Evolutionary conservation across 805 yeast genomes (phyloP).

Genomic region (Isabelozyma gotoi): DNA sequence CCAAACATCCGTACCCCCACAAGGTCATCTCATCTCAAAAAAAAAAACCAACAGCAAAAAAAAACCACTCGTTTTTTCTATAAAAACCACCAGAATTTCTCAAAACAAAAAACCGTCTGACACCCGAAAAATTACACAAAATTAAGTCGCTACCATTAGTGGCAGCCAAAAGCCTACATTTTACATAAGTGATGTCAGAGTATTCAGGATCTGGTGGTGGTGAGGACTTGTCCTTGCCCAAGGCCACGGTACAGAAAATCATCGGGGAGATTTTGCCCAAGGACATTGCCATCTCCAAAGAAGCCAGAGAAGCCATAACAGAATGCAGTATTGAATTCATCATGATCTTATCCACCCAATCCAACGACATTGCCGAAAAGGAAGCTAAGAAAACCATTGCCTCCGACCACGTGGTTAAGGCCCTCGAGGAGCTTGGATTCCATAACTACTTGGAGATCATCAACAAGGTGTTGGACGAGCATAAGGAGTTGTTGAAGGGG

Average conservation of each 20-base stretch:
- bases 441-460: conserved; percentile 80
- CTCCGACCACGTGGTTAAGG: conserved; percentile 91
- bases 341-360: conserved; percentile 90
- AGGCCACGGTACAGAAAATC: conserved; percentile 94
- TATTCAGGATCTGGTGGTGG: conserved; percentile 29
- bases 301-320: conserved; percentile 91
- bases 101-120: background rate
- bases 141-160: no score
- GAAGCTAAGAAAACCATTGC: conserved; percentile 96
- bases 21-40: background rate
- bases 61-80: background rate
- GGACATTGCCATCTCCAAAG: conserved; percentile 87
- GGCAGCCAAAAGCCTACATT: background rate
- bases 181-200: conserved; percentile 38
- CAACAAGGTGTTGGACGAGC: conserved; percentile 76
- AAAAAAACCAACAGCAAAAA: background rate
- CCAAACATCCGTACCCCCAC: no score
- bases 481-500: conserved; percentile 83
- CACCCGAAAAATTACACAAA: background rate
- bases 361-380: conserved; percentile 93
- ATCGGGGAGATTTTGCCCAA: conserved; percentile 85
- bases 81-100: background rate
- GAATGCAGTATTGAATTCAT: conserved; percentile 96
- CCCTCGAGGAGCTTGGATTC: conserved; percentile 84
- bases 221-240: conserved; percentile 45